phyloP scores from a whole-genome alignment of 345 rosid genomes.

The Kandelia obovata region DNA sequence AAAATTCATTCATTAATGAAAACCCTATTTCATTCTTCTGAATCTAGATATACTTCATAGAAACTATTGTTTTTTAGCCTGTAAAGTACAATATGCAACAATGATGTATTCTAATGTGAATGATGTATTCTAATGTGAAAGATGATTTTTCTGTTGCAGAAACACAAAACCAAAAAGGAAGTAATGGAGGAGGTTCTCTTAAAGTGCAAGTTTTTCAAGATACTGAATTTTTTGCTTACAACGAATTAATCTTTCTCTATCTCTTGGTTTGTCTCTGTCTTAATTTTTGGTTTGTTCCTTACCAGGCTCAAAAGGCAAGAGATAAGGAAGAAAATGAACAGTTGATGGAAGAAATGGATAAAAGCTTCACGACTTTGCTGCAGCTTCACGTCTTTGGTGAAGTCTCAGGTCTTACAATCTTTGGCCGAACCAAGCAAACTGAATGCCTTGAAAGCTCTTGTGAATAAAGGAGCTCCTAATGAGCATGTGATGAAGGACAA shows the following conservation, averaged over 20 bases:
- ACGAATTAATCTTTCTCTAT: background rate
- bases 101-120: slow-evolving; percentile 4
- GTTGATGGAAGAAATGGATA: slow-evolving; percentile 73
- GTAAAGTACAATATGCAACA: background rate
- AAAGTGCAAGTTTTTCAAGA: slow-evolving; percentile 95
- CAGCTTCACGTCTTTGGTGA: slow-evolving; percentile 53
- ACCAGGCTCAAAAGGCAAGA: slow-evolving; percentile 83
- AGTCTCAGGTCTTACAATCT: slow-evolving; percentile 52
- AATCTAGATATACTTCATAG: no score
- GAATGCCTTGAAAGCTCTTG: slow-evolving; percentile 56
- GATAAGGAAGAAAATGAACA: slow-evolving; percentile 78
- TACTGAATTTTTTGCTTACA: slow-evolving; percentile 17
- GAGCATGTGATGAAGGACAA: slow-evolving; percentile 37
- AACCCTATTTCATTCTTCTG: no score
- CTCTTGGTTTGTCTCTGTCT: background rate
- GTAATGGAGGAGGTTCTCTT: slow-evolving; percentile 83
- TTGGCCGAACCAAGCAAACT: slow-evolving; percentile 65
- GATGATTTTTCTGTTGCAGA: slow-evolving; percentile 42
- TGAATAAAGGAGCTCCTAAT: slow-evolving; percentile 34
- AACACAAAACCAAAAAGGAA: slow-evolving; percentile 80
- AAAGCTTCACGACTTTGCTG: slow-evolving; percentile 9
- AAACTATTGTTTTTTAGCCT: no score
- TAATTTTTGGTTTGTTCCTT: slow-evolving; percentile 4
- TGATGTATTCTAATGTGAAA: slow-evolving; percentile 6
- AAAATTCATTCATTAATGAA: no score